A percentile compares a stretch with the other conserved stretches of the same genome.
phyloP scores from a whole-genome alignment of 345 rosid genomes.

The Gossypium herbaceum region DNA sequence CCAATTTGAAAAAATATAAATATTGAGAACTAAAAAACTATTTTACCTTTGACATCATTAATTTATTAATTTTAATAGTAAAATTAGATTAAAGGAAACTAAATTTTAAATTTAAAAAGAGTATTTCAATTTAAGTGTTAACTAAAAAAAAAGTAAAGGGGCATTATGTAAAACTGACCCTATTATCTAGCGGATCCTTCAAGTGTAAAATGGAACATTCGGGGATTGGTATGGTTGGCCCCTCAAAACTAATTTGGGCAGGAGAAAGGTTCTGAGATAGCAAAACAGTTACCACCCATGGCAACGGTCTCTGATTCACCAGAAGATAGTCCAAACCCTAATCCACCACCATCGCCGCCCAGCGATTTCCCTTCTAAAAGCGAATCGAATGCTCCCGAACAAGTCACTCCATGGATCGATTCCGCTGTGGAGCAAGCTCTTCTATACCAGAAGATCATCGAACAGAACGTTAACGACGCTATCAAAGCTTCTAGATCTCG shows the following conservation, averaged over 20 bases:
- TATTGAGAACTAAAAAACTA: no score
- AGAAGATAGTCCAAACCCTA: constrained; percentile 28
- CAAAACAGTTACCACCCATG: constrained; percentile 27
- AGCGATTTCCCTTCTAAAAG: constrained; percentile 22
- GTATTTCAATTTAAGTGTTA: no score
- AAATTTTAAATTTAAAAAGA: no score
- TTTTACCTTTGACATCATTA: no score
- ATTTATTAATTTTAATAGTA: no score
- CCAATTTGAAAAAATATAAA: no score
- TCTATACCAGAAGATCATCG: constrained; percentile 46
- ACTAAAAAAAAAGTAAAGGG: neutral
- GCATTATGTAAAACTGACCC: neutral
- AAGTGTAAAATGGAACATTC: constrained; percentile 3
- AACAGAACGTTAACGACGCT: neutral
- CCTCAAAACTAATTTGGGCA: neutral
- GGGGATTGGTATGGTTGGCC: neutral
- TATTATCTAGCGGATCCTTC: neutral
- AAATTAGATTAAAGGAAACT: no score
- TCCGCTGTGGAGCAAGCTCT: constrained; percentile 58
- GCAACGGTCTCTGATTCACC: constrained; percentile 44
- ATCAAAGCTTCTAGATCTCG: constrained; percentile 13
- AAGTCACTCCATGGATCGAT: constrained; percentile 66
- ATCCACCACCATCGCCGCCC: constrained; percentile 3
- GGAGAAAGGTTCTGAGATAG: neutral
- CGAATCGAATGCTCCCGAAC: constrained; percentile 41